Evolutionary conservation across 2,329 filamentous ascomycete species (phyloP).

Genomic region (Stenocarpella maydis): DNA sequence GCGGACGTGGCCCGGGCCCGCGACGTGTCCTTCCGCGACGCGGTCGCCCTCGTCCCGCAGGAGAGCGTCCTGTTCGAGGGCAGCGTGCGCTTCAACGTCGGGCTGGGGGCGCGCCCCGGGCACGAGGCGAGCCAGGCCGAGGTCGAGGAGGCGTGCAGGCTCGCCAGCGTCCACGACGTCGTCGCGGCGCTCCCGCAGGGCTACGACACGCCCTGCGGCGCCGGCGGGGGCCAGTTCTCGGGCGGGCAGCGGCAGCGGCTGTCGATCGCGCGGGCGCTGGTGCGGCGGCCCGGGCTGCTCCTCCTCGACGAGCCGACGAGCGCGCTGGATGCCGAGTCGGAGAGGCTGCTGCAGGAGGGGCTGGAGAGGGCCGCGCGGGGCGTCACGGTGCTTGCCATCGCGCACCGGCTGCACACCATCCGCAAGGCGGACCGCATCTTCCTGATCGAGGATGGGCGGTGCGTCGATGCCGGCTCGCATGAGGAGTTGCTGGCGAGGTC

Average conservation of each 20-base stretch:
- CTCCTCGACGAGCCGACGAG: constrained; percentile 77
- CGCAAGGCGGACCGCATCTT: constrained; percentile 53
- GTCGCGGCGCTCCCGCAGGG: constrained; percentile 63
- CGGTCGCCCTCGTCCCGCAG: constrained; percentile 50
- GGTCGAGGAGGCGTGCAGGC: constrained; percentile 62
- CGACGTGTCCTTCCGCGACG: constrained; percentile 45
- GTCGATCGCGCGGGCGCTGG: constrained; percentile 72
- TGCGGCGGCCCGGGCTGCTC: constrained; percentile 69
- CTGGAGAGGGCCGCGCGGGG: constrained; percentile 56
- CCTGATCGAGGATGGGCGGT: constrained; percentile 50
- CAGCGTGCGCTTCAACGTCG: constrained; percentile 51
- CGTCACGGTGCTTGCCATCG: constrained; percentile 53
- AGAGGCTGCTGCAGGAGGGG: constrained; percentile 64
- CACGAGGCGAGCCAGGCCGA: constrained; percentile 56
- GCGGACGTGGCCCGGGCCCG: constrained; percentile 44
- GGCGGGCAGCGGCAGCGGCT: constrained; percentile 76
- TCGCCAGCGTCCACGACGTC: constrained; percentile 67
- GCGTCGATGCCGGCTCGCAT: constrained; percentile 48
- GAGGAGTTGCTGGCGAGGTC: constrained; percentile 42
- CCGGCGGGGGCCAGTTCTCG: constrained; percentile 70
- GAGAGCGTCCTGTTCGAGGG: constrained; percentile 53
- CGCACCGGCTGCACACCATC: constrained; percentile 55
- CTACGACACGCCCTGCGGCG: constrained; percentile 65
- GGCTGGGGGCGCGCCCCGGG: constrained; percentile 52
- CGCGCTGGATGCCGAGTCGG: constrained; percentile 70